Conservation (phyloP, 139 green algal genomes). For the Chlorella sp. region DNA sequence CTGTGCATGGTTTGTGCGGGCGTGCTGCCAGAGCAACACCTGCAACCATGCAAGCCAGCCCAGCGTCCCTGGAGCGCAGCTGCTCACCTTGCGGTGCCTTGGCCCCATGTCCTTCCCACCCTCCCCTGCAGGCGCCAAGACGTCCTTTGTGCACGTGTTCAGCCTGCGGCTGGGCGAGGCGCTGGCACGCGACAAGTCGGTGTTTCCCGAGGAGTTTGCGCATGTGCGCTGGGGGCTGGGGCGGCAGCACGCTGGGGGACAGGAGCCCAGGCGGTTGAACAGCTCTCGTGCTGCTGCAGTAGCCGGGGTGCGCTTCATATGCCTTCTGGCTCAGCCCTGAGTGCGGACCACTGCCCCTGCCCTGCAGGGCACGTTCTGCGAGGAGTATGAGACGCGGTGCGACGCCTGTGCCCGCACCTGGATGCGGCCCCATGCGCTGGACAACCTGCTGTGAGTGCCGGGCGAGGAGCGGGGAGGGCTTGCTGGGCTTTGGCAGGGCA, state of each 20-base stretch:
- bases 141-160: slow-evolving; percentile 83
- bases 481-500: no score
- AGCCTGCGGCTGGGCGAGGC: slow-evolving; percentile 70
- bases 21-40: no score
- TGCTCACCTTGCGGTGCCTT: slow-evolving; percentile 49
- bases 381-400: slow-evolving; percentile 82
- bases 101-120: neutral
- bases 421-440: slow-evolving; percentile 84
- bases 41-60: no score
- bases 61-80: slow-evolving; percentile 54
- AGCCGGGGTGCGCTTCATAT: no score
- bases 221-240: neutral
- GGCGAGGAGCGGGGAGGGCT: neutral
- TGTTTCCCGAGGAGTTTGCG: slow-evolving; percentile 76
- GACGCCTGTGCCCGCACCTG: slow-evolving; percentile 86
- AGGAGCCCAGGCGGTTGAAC: no score
- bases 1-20: no score
- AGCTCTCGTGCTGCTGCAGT: no score
- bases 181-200: slow-evolving; percentile 51
- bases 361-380: slow-evolving; percentile 65
- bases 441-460: slow-evolving; percentile 82
- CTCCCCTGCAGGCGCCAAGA: slow-evolving; percentile 73
- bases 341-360: no score
- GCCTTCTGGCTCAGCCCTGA: no score
- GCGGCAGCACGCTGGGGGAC: no score